Base-by-base conservation (phyloP, 305 asterid genomes). In the Fraxinus ornus region DNA sequence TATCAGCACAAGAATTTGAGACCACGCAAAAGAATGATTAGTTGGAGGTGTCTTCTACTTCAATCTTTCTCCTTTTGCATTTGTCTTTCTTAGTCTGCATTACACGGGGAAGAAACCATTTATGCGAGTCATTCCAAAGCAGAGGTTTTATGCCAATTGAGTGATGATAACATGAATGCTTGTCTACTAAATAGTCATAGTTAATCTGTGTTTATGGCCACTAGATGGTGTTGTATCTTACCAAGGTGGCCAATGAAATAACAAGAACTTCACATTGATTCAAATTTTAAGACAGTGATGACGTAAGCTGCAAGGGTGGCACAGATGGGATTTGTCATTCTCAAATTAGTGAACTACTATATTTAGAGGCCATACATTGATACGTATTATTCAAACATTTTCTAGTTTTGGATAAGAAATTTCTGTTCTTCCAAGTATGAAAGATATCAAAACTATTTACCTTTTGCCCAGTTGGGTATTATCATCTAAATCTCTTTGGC, bases 241-340 rank as follows among this genome's bases (percentile, higher is more conserved):
- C 33, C 75, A 26, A 28, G 39, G 39, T 71, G 44, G 47, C 44
- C 44, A 7, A 71, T 32, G 26, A 32, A 66, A 66, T 26, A 66
- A 32, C 19, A 32, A 71, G 76, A 71, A 7, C 44, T 32, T 33
- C 76, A 71, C 76, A 22, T 15, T 8, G 22, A 5, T 71, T 71
- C 24, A 32, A 33, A 68, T 68, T 28, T 68, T 30, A 26, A 17
- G 41, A 15, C 44, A 15, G 26, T 71, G 76, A 13, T 30, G 76
- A 33, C n/a, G 2, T 68, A 71, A 71, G 76, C 76, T 33, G 44
- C 76, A 71, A 17, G 76, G 76, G 76, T 71, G 41, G 76, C 76
- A 71, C 4, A 71, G 12, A 71, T 15, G 24, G 26, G 24, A 71
- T 5, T 32, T 15, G 22, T 71, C 47, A 33, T 32, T 22, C 2